Evolutionary conservation across 129 eudicot genomes (phyloP).

Genomic region (Glebionis coronaria): DNA sequence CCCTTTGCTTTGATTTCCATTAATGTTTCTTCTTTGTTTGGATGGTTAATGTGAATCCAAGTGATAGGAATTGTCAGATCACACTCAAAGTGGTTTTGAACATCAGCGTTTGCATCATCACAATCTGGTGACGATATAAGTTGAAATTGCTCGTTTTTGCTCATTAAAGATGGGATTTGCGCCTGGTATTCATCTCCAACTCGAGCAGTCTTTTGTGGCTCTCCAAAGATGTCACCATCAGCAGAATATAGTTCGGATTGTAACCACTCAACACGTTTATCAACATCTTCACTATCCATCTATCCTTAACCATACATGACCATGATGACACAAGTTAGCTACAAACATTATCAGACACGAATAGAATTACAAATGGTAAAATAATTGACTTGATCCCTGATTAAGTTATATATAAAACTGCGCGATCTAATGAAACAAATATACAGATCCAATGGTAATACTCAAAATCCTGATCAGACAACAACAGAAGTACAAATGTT

Average conservation of each 20-base stretch:
- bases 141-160: slow-evolving; percentile 26
- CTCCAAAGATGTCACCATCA: no score
- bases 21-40: not conserved
- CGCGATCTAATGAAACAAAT: no score
- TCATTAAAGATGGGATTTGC: slow-evolving; percentile 38
- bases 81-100: slow-evolving; percentile 12
- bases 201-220: no score
- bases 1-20: no score
- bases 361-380: not conserved
- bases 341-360: not conserved
- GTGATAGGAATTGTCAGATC: slow-evolving; percentile 41
- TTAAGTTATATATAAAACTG: no score
- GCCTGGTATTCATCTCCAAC: slow-evolving; percentile 52
- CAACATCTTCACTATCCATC: no score
- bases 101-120: slow-evolving; percentile 1
- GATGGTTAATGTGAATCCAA: slow-evolving; percentile 36
- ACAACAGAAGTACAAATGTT: not conserved
- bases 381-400: not conserved
- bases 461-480: not conserved
- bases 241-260: no score
- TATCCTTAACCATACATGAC: no score
- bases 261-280: no score
- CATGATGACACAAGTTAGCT: not conserved
- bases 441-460: no score
- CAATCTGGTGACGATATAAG: slow-evolving; percentile 19